Percentiles rank a stretch among this genome's conserved stretches.
Conservation (phyloP, 306 rosid species). For the Vigna hirtella region DNA sequence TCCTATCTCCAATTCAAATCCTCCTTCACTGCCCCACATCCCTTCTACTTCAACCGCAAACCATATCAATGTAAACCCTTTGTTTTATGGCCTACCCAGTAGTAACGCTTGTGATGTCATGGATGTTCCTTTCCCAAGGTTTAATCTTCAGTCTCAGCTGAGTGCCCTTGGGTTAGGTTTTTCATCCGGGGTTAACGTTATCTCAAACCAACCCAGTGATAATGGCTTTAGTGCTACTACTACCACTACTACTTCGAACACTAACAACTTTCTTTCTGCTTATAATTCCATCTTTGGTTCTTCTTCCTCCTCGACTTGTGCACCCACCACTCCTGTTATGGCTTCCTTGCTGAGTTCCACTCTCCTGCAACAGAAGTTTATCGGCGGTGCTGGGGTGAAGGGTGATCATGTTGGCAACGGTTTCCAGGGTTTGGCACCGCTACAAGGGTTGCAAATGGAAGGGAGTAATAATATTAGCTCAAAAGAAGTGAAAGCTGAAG, state of each 20-base stretch:
- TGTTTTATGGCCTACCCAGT: conserved; percentile 68
- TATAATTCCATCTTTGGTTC: conserved; percentile 63
- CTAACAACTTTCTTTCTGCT: conserved; percentile 51
- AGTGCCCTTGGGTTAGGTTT: conserved; percentile 74
- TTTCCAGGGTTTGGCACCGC: conserved; percentile 55
- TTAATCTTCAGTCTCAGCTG: conserved; percentile 53
- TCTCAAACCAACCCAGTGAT: conserved; percentile 43
- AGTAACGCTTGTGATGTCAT: conserved; percentile 45
- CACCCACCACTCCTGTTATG: conserved; percentile 58
- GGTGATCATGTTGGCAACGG: conserved; percentile 42
- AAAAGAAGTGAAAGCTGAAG: conserved; percentile 77
- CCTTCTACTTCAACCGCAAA: conserved; percentile 43
- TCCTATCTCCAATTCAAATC: conserved; percentile 48
- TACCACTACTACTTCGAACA: conserved; percentile 36
- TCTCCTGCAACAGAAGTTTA: conserved; percentile 60
- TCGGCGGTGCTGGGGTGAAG: conserved; percentile 50
- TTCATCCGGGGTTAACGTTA: conserved; percentile 49
- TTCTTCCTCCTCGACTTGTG: conserved; percentile 49
- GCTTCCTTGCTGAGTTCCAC: conserved; percentile 67
- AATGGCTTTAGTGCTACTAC: conserved; percentile 53
- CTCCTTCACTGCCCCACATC: conserved; percentile 52
- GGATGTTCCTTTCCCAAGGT: conserved; percentile 61
- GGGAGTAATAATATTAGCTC: conserved; percentile 28
- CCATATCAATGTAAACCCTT: conserved; percentile 47
- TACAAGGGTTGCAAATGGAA: conserved; percentile 51